Evolutionary conservation across 2,329 filamentous ascomycete species (phyloP).

Genomic region (Colletotrichum graminicola): DNA sequence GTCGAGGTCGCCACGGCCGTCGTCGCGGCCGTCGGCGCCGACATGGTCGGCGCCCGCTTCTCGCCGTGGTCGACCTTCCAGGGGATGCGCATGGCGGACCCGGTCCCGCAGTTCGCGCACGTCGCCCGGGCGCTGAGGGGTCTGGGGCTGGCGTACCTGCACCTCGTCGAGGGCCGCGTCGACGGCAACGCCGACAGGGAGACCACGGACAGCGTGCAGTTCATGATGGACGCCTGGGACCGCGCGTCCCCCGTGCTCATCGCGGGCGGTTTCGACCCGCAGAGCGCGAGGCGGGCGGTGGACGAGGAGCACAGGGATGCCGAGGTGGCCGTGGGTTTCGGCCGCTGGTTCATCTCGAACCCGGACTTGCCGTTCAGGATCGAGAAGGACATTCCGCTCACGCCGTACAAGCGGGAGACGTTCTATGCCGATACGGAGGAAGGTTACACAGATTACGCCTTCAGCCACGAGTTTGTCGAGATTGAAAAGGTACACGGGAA

Average conservation of each 20-base stretch:
- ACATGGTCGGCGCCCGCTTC: conserved; percentile 67
- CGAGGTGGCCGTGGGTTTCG: neutral
- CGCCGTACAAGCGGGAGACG: neutral
- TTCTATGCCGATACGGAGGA: neutral
- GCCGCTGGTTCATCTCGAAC: neutral
- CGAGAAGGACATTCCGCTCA: neutral
- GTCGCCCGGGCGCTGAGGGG: conserved; percentile 52
- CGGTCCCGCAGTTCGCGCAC: conserved; percentile 72
- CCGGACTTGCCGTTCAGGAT: neutral
- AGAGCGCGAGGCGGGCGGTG: neutral
- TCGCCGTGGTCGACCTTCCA: conserved; percentile 72
- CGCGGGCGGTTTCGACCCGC: neutral
- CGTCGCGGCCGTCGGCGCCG: conserved; percentile 57
- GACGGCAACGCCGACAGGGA: neutral
- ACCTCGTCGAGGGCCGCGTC: neutral
- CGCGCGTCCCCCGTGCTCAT: neutral
- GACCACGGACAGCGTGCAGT: neutral
- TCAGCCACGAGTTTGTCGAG: neutral
- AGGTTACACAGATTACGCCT: neutral
- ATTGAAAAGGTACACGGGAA: no score
- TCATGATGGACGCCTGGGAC: neutral
- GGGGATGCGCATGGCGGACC: conserved; percentile 72
- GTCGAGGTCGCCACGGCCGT: conserved; percentile 54
- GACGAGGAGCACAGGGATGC: neutral
- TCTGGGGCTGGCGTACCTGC: neutral